Percentiles rank a stretch among this genome's conserved stretches.
phyloP scores from a whole-genome alignment of 225 moss, liverwort and hornwort species.

The Takakia lepidozioides region DNA sequence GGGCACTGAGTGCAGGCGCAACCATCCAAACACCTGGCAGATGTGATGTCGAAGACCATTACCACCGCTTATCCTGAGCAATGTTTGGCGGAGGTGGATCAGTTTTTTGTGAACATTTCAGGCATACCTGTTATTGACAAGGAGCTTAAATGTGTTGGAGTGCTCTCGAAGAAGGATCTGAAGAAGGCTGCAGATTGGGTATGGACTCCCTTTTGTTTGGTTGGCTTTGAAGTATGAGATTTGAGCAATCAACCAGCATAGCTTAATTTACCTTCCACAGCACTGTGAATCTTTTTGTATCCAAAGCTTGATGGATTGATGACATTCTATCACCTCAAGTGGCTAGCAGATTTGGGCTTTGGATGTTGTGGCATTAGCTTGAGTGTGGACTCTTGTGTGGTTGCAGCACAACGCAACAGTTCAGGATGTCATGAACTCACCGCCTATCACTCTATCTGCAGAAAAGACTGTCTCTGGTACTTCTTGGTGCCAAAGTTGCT shows the following conservation, averaged over 20 bases:
- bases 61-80: constrained; percentile 65
- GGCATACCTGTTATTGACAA: constrained; percentile 78
- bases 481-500: too few species aligned
- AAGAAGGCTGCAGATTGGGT: constrained; percentile 43
- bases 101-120: constrained; percentile 55
- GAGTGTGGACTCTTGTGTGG: too few species aligned
- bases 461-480: constrained; percentile 40
- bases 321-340: too few species aligned
- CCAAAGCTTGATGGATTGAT: too few species aligned
- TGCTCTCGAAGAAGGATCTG: constrained; percentile 81
- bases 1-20: constrained; percentile 94
- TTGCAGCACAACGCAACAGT: constrained; percentile 22
- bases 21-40: constrained; percentile 73
- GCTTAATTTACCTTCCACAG: too few species aligned
- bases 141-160: constrained; percentile 65
- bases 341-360: too few species aligned
- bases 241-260: too few species aligned
- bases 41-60: constrained; percentile 89
- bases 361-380: too few species aligned
- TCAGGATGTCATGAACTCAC: constrained; percentile 39
- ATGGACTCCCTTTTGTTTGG: constrained; percentile 8
- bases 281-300: too few species aligned
- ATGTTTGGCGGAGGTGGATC: constrained; percentile 54
- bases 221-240: too few species aligned
- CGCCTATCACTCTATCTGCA: constrained; percentile 41